phyloP scores from a whole-genome alignment of 805 yeast genomes.

The Grigorovia transvaalensis region DNA sequence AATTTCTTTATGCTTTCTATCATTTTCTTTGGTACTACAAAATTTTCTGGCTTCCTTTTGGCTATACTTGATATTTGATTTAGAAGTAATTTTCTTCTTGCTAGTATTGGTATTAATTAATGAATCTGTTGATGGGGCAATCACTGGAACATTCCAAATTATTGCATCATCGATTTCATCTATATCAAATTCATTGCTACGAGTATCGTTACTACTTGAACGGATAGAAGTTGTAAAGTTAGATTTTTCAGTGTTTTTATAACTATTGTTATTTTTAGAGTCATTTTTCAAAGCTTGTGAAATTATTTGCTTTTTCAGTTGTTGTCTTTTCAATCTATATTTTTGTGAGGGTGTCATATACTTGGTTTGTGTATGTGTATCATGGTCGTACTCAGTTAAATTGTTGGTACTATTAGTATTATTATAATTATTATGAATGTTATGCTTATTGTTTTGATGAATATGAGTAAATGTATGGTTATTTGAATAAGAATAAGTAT shows the following conservation, averaged over 20 bases:
- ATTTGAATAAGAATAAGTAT: not conserved
- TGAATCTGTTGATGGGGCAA: conserved; percentile 14
- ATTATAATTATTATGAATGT: not conserved
- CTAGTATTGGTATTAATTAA: conserved; percentile 5
- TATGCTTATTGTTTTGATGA: not conserved
- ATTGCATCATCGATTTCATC: conserved; percentile 11
- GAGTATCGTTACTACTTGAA: conserved; percentile 18
- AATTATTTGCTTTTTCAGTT: conserved; percentile 22
- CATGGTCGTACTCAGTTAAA: conserved; percentile 1
- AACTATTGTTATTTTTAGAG: not conserved
- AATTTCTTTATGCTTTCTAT: not conserved
- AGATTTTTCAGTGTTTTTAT: not conserved
- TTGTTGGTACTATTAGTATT: not conserved
- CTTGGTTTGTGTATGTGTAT: conserved; percentile 5
- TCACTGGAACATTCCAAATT: conserved; percentile 41
- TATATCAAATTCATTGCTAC: conserved; percentile 27
- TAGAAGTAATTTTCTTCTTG: not conserved
- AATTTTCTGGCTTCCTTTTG: not conserved
- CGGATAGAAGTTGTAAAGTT: conserved; percentile 16
- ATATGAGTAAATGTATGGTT: not conserved
- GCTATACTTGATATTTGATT: not conserved
- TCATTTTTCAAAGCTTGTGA: conserved; percentile 4
- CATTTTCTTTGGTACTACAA: not conserved
- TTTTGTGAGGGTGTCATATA: conserved; percentile 33
- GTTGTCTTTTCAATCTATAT: conserved; percentile 29